Conservation (phyloP, 164 flowering plant species). For the Echeveria elegans region DNA sequence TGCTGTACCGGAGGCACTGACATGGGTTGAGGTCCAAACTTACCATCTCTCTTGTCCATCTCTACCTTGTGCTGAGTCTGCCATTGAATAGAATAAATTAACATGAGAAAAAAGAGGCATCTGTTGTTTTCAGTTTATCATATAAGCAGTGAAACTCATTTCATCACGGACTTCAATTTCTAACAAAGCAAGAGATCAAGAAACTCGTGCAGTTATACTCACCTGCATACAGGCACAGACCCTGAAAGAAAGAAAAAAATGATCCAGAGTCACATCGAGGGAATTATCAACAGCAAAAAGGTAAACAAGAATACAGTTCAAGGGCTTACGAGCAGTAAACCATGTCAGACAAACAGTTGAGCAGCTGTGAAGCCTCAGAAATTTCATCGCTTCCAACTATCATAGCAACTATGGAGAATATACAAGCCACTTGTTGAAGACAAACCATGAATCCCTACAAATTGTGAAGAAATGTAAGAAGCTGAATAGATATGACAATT, state of each 20-base stretch:
- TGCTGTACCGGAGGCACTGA: constrained; percentile 45
- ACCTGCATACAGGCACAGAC: constrained; percentile 75
- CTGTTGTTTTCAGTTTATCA: not conserved
- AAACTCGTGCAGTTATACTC: not conserved
- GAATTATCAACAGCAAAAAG: not conserved
- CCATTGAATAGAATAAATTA: constrained; percentile 6
- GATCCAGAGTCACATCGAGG: not conserved
- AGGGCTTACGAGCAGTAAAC: constrained; percentile 54
- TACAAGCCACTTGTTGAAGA: constrained; percentile 64
- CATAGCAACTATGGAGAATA: constrained; percentile 41
- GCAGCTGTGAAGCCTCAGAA: constrained; percentile 36
- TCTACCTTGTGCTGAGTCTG: constrained; percentile 76
- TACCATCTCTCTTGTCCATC: constrained; percentile 60
- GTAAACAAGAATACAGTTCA: not conserved
- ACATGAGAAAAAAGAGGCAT: not conserved
- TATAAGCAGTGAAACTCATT: not conserved
- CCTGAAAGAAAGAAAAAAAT: constrained; percentile 22
- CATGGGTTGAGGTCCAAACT: constrained; percentile 37
- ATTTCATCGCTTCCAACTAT: constrained; percentile 41
- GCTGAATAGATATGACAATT: not conserved
- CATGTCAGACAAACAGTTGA: constrained; percentile 34
- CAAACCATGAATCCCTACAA: constrained; percentile 19
- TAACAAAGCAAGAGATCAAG: not conserved
- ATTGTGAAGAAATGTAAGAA: not conserved
- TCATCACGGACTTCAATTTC: not conserved